Percentiles rank a stretch among this genome's conserved stretches.
These are phyloP conservation scores for Wickerhamomyces rabaulensis DNA, from an alignment of 805 yeast species.

Conservation along the genomic window DNA sequence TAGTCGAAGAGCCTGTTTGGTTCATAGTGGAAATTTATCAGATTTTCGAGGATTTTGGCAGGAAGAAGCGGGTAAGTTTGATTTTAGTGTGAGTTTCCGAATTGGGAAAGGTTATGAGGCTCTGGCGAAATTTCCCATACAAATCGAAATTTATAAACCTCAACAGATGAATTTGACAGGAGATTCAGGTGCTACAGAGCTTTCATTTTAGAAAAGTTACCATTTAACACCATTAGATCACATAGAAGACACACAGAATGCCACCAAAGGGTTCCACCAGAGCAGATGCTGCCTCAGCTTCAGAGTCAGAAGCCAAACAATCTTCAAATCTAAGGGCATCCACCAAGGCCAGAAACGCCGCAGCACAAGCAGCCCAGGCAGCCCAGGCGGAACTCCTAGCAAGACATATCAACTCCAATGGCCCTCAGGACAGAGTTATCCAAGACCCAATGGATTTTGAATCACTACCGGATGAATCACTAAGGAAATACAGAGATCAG, in stretches of 20 bases:
- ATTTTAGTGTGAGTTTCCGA: not conserved
- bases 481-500: conserved; percentile 63
- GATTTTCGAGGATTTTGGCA: not conserved
- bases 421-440: conserved; percentile 51
- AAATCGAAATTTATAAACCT: not conserved
- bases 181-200: too few relatives aligned
- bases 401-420: conserved; percentile 70
- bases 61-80: not conserved
- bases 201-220: too few relatives aligned
- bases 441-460: conserved; percentile 67
- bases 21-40: not conserved
- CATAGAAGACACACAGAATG: not conserved
- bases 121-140: not conserved
- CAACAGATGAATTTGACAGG: too few relatives aligned
- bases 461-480: conserved; percentile 51
- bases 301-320: conserved; percentile 19
- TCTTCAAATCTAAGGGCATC: conserved; percentile 34
- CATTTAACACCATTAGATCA: too few relatives aligned
- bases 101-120: not conserved
- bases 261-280: not conserved
- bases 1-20: too few relatives aligned
- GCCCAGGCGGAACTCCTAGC: conserved; percentile 63
- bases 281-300: conserved; percentile 16
- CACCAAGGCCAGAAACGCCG: conserved; percentile 55
- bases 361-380: conserved; percentile 41